Evolutionary conservation across 2,329 filamentous ascomycete genomes (phyloP), one percentile per base, ranked within the genome.

Genomic region (Didymella exigua): DNA sequence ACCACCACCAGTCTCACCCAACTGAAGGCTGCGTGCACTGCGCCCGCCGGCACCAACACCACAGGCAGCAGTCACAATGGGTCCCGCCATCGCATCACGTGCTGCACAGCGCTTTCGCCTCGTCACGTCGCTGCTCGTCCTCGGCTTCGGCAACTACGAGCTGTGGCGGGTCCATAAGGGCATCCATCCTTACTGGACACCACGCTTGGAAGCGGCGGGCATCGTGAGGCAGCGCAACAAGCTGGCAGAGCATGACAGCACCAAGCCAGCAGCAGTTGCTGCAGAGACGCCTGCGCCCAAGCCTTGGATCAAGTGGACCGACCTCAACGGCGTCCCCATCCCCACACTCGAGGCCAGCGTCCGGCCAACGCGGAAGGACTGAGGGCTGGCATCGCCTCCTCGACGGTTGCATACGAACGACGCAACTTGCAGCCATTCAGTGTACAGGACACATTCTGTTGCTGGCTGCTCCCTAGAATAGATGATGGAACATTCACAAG

Each of bases 301-400:
- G 34, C 21, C 51, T 11, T 57, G 59, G 45, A 65, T 66, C 53
- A 61, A 58, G 26, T 71, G 66, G 65, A 62, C 60, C 18, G 61
- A 58, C 18, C 42, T 71, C 23, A 70, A 71, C 31, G 67, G 70
- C 42, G 56, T 71, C 18, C 68, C 69, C 18, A 66, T 72, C 42
- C 68, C 69, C 26, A 67, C 60, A 4, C 62, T 63, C 38, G 60
- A 63, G 41, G 45, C 46, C 23, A 46, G 46, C 46, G 58, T 62
- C 13, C 41, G 47, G 24, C 63, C 64, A 11, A 63, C 60, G 43
- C 41, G 58, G 33, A 56, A 60, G 29, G 50, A 62, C 21, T 59
- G 49, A 51, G 29, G n/a, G n/a, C 9, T 16, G 14, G 11, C 5
- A 34, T 5, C 11, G n/a, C 13, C 21, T 9, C n/a, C 33, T 27